phyloP scores from a whole-genome alignment of 2,329 filamentous ascomycete genomes.

The Fusarium praegraminearum region DNA sequence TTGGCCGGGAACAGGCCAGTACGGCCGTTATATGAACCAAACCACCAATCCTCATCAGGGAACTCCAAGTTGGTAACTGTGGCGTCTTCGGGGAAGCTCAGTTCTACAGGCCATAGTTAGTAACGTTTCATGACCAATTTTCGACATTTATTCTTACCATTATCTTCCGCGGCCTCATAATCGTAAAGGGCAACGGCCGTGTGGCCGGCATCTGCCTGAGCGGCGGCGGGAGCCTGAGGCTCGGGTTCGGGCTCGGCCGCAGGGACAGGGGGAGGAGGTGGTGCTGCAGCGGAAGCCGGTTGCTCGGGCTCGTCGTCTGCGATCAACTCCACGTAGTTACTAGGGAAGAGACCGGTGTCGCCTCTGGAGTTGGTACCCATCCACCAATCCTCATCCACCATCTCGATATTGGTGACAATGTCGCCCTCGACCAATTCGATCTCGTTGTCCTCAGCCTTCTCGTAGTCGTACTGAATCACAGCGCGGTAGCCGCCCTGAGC shows the following conservation, averaged over 20 bases:
- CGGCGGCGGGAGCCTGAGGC: conserved; percentile 55
- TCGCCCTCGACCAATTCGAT: conserved; percentile 91
- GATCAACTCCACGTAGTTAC: conserved; percentile 93
- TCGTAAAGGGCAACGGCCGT: conserved; percentile 92
- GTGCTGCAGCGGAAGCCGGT: conserved; percentile 44
- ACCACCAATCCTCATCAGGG: conserved; percentile 99
- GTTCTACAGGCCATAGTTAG: conserved; percentile 58
- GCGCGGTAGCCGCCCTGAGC: conserved; percentile 75
- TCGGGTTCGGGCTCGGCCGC: conserved; percentile 50
- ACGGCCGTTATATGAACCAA: conserved; percentile 83
- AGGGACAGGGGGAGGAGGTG: conserved; percentile 51
- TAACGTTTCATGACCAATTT: neutral
- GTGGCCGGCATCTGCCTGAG: conserved; percentile 60
- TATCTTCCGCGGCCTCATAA: conserved; percentile 97
- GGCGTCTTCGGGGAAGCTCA: conserved; percentile 90
- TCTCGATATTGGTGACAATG: conserved; percentile 89
- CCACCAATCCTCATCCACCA: conserved; percentile 99
- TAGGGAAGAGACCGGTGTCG: conserved; percentile 91
- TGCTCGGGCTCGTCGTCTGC: conserved; percentile 70
- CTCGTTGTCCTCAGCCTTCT: conserved; percentile 97
- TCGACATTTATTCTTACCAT: conserved; percentile 64
- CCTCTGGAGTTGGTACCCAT: conserved; percentile 89
- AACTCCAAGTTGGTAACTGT: conserved; percentile 89
- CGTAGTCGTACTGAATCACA: conserved; percentile 92
- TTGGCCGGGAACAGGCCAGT: conserved; percentile 86